Evolutionary conservation across 2,329 filamentous ascomycete species (phyloP).

Genomic region (Bipolaris cookei): DNA sequence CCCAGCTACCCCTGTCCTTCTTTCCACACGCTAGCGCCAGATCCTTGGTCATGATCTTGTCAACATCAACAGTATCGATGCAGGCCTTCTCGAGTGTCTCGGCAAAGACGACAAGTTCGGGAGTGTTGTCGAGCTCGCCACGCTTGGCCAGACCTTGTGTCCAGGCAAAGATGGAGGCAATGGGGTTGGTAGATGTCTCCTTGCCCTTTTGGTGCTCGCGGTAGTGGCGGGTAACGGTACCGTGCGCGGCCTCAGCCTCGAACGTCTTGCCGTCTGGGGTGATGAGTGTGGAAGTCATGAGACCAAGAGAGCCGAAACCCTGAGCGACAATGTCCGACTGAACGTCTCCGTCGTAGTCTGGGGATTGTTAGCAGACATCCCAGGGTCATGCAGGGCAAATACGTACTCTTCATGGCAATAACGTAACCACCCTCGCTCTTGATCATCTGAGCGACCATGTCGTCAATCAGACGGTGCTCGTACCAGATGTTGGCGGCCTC

Average conservation of each 20-base stretch:
- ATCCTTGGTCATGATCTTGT: conserved; percentile 99
- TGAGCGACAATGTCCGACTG: conserved; percentile 98
- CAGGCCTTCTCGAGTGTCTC: conserved; percentile 92
- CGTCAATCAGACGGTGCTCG: conserved; percentile 98
- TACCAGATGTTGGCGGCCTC: conserved; percentile 97
- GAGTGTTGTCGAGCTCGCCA: conserved; percentile 90
- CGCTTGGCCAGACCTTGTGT: conserved; percentile 92
- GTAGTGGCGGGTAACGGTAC: conserved; percentile 97
- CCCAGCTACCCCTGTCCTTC: conserved; percentile 81
- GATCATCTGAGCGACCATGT: conserved; percentile 99
- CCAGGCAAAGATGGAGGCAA: conserved; percentile 99
- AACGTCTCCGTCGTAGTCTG: conserved; percentile 98
- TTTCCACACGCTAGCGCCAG: conserved; percentile 93
- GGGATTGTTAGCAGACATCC: conserved; percentile 22
- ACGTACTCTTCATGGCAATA: conserved; percentile 92
- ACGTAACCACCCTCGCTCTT: conserved; percentile 96
- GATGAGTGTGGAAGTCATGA: conserved; percentile 98
- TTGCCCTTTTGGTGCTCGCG: conserved; percentile 98
- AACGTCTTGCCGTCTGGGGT: conserved; percentile 97
- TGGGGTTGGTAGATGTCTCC: conserved; percentile 97
- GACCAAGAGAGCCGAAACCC: conserved; percentile 94
- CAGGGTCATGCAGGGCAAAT: not conserved
- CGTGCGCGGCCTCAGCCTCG: conserved; percentile 97
- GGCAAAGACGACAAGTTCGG: conserved; percentile 88
- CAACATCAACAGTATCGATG: conserved; percentile 89